Base-by-base conservation (phyloP, 345 rosid genomes). In the Litchi chinensis region DNA sequence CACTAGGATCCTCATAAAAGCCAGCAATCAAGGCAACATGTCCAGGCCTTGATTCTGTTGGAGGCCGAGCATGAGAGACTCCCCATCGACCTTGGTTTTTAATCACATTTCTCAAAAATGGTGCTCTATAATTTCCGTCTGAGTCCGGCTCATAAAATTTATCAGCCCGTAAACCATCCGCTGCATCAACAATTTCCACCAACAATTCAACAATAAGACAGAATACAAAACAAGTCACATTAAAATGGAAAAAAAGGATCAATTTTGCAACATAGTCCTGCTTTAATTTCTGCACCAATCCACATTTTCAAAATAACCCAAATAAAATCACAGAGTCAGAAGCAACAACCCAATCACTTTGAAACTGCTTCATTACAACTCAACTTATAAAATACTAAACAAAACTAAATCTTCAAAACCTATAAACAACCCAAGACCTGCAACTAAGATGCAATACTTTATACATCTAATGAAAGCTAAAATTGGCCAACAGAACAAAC, bases 21-120 rank as follows among this genome's bases (percentile, higher is more conserved):
- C 99, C 99, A 81, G 99, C 99, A 73, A 95, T 95, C 56, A 95
- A 82, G 69, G 98, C 86, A 65, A 93, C 99, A 85, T 95, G 99
- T 8, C 99, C 99, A 70, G 98, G 99, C 87, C 98, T 85, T 71
- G 99, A 95, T 77, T 95, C 98, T 0, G 99, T 93, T 2, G 99
- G 99, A 71, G 99, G 99, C 21, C 98, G 93, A 85, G 99, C 99
- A 85, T 95, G 99, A 71, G 99, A 95, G 18, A 95, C 98, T 74
- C 97, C 99, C 99, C 99, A 95, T 41, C 96, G 89, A 32, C 99
- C 99, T 73, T 84, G 89, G 65, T 82, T 86, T 80, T 90, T 89
- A 9, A 95, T 92, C 46, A 93, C 76, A 86, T 86, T 90, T 77
- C 98, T 91, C 82, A 92, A 77, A 88, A 95, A 95, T 8, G 98